Evolutionary conservation across 208 protist species (phyloP), one percentile per base, ranked within the genome.

Genomic region (Hexamita inflata): DNA sequence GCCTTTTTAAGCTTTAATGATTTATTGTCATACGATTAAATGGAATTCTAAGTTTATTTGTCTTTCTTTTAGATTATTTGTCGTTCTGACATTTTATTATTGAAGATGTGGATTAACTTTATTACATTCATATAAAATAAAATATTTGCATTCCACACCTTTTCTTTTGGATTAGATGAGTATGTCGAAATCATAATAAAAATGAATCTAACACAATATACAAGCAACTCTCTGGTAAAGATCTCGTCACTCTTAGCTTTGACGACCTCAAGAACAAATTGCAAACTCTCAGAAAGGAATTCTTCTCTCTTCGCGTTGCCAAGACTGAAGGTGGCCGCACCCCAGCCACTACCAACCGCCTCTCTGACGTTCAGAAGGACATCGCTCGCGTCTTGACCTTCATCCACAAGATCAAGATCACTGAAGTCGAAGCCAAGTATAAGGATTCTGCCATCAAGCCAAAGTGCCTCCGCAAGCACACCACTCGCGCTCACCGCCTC

Each of bases 331-430:
- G 19, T 30, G 64, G 64, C 35, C 64, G 30, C 9, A 34, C 42
- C 35, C 32, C 64, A 2, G 35, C 11, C 34, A 7, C 4, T 19
- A 13, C 42, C 38, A 38, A n/a, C 64, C 64, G 64, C 42, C 38
- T 70, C n/a, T 38, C 30, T 70, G 64, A 42, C 35, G 26, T n/a
- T 34, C n/a, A 49, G 32, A 70, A 70, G 64, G 64, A 70, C 40
- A 45, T 70, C 40, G 64, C 64, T 70, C 64, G 64, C n/a, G 64
- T 70, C 9, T 34, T 70, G 11, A 70, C 64, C 38, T 9, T 45
- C 32, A 70, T 70, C 38, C 26, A 15, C n/a, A 29, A 4, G 9
- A 45, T 42, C 4, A 19, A n/a, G n/a, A 4, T n/a, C n/a, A 38
- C 11, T 2, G 40, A 49, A n/a, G 11, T 45, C 9, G 30, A 4